phyloP scores from a whole-genome alignment of 1,139 yeast genomes.

The Pichia sp. region DNA sequence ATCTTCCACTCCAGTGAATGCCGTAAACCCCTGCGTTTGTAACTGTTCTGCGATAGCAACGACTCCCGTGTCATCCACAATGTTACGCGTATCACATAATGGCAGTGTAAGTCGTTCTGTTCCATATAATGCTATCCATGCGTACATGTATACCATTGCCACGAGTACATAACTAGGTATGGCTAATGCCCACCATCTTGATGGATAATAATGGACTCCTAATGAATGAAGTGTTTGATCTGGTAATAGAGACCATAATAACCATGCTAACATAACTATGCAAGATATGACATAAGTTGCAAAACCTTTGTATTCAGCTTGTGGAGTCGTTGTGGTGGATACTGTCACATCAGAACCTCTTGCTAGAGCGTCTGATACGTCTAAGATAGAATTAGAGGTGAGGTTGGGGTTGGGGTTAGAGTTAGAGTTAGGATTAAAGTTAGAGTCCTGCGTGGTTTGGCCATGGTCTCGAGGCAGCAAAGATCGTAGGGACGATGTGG shows the following conservation, averaged over 20 bases:
- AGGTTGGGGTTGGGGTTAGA: background rate
- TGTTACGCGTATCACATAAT: slow-evolving; percentile 50
- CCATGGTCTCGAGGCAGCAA: too few relatives aligned
- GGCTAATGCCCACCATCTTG: slow-evolving; percentile 82
- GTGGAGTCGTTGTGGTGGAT: slow-evolving; percentile 55
- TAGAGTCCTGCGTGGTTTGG: background rate
- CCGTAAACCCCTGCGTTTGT: slow-evolving; percentile 35
- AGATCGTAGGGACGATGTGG: background rate
- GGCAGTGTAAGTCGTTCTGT: slow-evolving; percentile 62
- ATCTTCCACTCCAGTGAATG: slow-evolving; percentile 83
- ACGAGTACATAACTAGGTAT: slow-evolving; percentile 65
- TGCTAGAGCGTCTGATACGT: slow-evolving; percentile 48
- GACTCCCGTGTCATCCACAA: slow-evolving; percentile 63
- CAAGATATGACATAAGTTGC: slow-evolving; percentile 62
- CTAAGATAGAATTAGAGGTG: slow-evolving; percentile 4
- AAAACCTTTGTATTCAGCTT: slow-evolving; percentile 78
- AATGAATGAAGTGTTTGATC: slow-evolving; percentile 39
- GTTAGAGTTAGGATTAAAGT: background rate
- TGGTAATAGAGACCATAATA: slow-evolving; percentile 68
- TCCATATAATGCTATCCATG: slow-evolving; percentile 64
- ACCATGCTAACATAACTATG: slow-evolving; percentile 44
- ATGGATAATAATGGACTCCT: slow-evolving; percentile 74
- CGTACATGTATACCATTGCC: slow-evolving; percentile 62
- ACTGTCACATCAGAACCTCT: slow-evolving; percentile 72
- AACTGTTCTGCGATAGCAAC: slow-evolving; percentile 31